phyloP scores from a whole-genome alignment of 2,329 filamentous ascomycete genomes.

The Alternaria triticimaculans region DNA sequence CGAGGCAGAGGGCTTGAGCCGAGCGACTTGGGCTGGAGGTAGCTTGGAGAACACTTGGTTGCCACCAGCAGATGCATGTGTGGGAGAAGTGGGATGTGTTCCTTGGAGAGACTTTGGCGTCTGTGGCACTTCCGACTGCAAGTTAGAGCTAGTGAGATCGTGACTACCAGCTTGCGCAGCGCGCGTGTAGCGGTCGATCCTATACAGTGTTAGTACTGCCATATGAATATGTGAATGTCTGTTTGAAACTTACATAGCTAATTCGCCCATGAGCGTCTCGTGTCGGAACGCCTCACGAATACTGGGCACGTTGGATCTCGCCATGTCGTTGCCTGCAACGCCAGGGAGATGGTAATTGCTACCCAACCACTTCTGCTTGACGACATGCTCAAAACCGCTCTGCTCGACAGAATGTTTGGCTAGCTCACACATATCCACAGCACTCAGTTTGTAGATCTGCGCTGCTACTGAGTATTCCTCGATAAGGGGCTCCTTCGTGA shows the following conservation, averaged over 20 bases:
- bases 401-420: constrained; percentile 96
- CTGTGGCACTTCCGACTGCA: constrained; percentile 39
- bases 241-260: constrained; percentile 72
- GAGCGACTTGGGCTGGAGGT: constrained; percentile 48
- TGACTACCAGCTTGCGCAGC: constrained; percentile 38
- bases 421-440: constrained; percentile 98
- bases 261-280: constrained; percentile 83
- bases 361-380: constrained; percentile 94
- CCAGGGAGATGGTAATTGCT: constrained; percentile 78
- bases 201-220: constrained; percentile 13
- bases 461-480: constrained; percentile 98
- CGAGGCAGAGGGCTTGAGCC: constrained; percentile 36
- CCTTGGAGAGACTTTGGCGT: constrained; percentile 40
- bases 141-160: constrained; percentile 45
- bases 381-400: constrained; percentile 85
- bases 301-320: constrained; percentile 95
- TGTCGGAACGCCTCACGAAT: constrained; percentile 89
- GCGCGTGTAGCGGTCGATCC: constrained; percentile 53
- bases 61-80: constrained; percentile 49
- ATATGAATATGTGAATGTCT: not conserved
- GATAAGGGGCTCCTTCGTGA: constrained; percentile 96
- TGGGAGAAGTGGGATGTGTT: constrained; percentile 47
- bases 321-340: constrained; percentile 85
- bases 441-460: constrained; percentile 96
- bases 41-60: constrained; percentile 35